Evolutionary conservation across 2,329 filamentous ascomycete genomes (phyloP).

Genomic region (Helminthosporium solani): DNA sequence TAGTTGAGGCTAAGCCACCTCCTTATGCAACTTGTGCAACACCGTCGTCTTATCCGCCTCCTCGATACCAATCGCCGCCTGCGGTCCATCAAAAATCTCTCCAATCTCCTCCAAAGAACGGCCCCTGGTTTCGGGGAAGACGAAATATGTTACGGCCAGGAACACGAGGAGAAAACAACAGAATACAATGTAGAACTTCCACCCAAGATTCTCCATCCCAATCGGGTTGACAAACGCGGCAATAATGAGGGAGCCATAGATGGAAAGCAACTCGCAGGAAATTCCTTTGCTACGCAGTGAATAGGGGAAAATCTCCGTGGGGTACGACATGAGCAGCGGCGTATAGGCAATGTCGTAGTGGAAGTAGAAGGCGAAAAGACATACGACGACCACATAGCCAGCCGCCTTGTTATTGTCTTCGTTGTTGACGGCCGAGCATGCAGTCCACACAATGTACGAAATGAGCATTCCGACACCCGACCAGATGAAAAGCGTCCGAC

Average conservation of each 20-base stretch:
- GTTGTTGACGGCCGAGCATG: slow-evolving; percentile 9
- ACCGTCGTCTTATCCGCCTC: too few relatives aligned
- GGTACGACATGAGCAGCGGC: slow-evolving; percentile 47
- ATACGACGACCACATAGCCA: slow-evolving; percentile 33
- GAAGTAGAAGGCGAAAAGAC: slow-evolving; percentile 18
- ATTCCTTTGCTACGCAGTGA: slow-evolving; percentile 49
- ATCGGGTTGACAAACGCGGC: slow-evolving; percentile 33
- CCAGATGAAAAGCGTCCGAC: slow-evolving; percentile 34
- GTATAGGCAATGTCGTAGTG: slow-evolving; percentile 18
- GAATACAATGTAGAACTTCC: slow-evolving; percentile 42
- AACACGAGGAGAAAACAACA: slow-evolving; percentile 53
- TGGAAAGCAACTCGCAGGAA: slow-evolving; percentile 46
- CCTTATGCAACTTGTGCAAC: too few relatives aligned
- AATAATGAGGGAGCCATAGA: slow-evolving; percentile 49
- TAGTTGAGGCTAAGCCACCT: too few relatives aligned
- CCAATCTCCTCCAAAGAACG: slow-evolving; percentile 60
- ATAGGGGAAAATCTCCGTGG: slow-evolving; percentile 50
- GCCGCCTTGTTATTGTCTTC: slow-evolving; percentile 20
- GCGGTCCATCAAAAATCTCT: slow-evolving; percentile 10
- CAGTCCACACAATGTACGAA: slow-evolving; percentile 46
- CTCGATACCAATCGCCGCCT: too few relatives aligned
- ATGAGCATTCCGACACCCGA: slow-evolving; percentile 44
- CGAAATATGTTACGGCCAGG: slow-evolving; percentile 55
- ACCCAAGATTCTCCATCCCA: slow-evolving; percentile 11
- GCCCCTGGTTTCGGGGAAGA: slow-evolving; percentile 58